Conservation (phyloP, 2,329 filamentous ascomycete species). For the Macroventuria anomochaeta region DNA sequence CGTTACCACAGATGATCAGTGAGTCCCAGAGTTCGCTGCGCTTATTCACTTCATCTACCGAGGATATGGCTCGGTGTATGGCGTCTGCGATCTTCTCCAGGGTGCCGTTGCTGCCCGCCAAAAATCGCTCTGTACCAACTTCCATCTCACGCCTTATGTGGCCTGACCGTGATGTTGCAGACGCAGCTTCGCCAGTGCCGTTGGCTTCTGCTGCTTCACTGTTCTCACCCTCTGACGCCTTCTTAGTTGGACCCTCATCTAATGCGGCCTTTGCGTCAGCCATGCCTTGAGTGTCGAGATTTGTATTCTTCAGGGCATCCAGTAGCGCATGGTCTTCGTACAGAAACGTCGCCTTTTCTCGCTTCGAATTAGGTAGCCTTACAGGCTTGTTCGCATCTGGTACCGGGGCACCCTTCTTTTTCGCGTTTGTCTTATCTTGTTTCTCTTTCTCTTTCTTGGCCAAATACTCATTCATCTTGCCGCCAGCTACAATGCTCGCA, state of each 20-base stretch:
- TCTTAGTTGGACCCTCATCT: conserved; percentile 54
- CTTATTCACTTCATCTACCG: conserved; percentile 83
- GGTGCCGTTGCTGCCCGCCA: conserved; percentile 68
- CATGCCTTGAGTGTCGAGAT: conserved; percentile 54
- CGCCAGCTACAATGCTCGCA: conserved; percentile 81
- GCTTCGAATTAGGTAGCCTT: conserved; percentile 74
- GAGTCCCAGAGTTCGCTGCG: conserved; percentile 90
- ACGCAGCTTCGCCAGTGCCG: conserved; percentile 27
- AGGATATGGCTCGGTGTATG: conserved; percentile 82
- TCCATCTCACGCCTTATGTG: conserved; percentile 69
- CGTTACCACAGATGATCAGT: conserved; percentile 89
- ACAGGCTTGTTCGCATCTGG: conserved; percentile 65
- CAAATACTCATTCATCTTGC: conserved; percentile 81
- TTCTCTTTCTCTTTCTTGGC: conserved; percentile 85
- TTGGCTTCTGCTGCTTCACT: conserved; percentile 41
- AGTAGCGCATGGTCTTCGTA: conserved; percentile 71
- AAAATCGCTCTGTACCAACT: conserved; percentile 76
- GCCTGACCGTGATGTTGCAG: conserved; percentile 27
- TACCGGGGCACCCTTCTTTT: conserved; percentile 65
- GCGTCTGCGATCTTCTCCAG: conserved; percentile 84
- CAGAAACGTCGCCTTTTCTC: conserved; percentile 71
- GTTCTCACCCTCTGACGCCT: conserved; percentile 41
- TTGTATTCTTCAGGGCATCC: conserved; percentile 60
- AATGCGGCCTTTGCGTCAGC: conserved; percentile 61
- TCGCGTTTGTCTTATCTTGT: conserved; percentile 66